These are phyloP conservation scores for Astrothelium subdiscretum DNA, from an alignment of 495 filamentous ascomycete species.

Conservation along the genomic window DNA sequence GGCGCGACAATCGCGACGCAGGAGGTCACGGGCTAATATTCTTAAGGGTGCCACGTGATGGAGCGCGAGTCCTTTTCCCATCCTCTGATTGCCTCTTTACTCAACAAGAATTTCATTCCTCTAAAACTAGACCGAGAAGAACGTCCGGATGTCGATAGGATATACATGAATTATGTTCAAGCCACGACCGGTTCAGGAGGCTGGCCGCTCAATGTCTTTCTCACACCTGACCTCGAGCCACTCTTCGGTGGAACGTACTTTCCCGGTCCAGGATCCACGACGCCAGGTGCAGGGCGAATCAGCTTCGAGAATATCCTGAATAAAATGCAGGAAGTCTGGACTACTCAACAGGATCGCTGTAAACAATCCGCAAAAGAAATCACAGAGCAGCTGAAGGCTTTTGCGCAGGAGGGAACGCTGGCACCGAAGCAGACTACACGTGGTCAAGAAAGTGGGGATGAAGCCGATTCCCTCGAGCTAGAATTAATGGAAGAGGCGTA, in stretches of 20 bases:
- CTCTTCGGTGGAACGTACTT: constrained; percentile 96
- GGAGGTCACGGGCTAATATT: background rate
- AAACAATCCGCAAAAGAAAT: constrained; percentile 73
- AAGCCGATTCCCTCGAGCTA: constrained; percentile 58
- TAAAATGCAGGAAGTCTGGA: constrained; percentile 73
- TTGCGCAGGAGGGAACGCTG: constrained; percentile 76
- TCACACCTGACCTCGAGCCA: constrained; percentile 85
- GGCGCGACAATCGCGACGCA: background rate
- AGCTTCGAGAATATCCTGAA: constrained; percentile 72
- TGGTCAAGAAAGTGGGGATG: constrained; percentile 31
- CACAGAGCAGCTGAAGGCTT: constrained; percentile 65
- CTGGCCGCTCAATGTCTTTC: constrained; percentile 94
- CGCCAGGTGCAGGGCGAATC: constrained; percentile 40
- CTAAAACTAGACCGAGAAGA: constrained; percentile 93
- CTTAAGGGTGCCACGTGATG: constrained; percentile 79
- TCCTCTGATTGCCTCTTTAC: constrained; percentile 60
- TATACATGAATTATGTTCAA: constrained; percentile 98
- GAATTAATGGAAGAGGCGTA: constrained; percentile 88
- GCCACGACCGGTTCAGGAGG: constrained; percentile 85
- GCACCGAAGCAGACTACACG: constrained; percentile 39
- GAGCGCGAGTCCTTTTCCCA: constrained; percentile 89
- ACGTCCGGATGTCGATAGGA: constrained; percentile 86
- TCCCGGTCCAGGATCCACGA: constrained; percentile 59
- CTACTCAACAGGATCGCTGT: constrained; percentile 69
- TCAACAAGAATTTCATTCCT: constrained; percentile 83